These are phyloP conservation scores for Aspergillus japonicus DNA, from an alignment of 2,329 filamentous ascomycete genomes.

Conservation along the genomic window DNA sequence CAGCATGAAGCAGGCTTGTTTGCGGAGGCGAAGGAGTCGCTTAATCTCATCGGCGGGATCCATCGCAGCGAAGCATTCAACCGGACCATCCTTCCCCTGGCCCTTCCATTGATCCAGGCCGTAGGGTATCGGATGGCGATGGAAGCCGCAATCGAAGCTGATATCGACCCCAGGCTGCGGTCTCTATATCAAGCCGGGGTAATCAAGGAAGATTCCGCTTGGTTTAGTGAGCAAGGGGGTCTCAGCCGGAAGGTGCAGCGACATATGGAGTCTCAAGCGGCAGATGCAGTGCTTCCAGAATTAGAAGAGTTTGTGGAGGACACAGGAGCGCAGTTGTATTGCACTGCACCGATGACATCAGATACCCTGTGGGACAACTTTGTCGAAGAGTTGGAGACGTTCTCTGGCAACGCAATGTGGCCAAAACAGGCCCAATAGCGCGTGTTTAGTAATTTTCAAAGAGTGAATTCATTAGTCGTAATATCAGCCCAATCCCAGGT, in stretches of 20 bases:
- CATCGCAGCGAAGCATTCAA: slow-evolving; percentile 23
- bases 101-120: slow-evolving; percentile 19
- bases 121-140: slow-evolving; percentile 25
- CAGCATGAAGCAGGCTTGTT: slow-evolving; percentile 22
- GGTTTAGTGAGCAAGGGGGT: slow-evolving; percentile 18
- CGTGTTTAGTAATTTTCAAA: too few species aligned
- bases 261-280: slow-evolving; percentile 15
- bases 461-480: too few species aligned
- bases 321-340: slow-evolving; percentile 9
- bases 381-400: slow-evolving; percentile 10
- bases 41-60: background rate
- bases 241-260: slow-evolving; percentile 7
- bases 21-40: slow-evolving; percentile 9
- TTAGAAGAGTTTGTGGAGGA: slow-evolving; percentile 9
- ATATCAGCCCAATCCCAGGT: too few species aligned
- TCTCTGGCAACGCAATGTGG: background rate
- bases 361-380: slow-evolving; percentile 10
- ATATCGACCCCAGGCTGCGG: slow-evolving; percentile 10
- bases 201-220: slow-evolving; percentile 14
- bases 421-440: too few species aligned
- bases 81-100: slow-evolving; percentile 19
- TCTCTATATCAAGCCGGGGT: slow-evolving; percentile 16
- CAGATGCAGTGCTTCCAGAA: slow-evolving; percentile 13
- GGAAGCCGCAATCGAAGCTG: slow-evolving; percentile 21
- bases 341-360: slow-evolving; percentile 19